Evolutionary conservation across 768 basidiomycete genomes (phyloP), one percentile per base, ranked within the genome.

Genomic region (Phlegmacium glaucopus): DNA sequence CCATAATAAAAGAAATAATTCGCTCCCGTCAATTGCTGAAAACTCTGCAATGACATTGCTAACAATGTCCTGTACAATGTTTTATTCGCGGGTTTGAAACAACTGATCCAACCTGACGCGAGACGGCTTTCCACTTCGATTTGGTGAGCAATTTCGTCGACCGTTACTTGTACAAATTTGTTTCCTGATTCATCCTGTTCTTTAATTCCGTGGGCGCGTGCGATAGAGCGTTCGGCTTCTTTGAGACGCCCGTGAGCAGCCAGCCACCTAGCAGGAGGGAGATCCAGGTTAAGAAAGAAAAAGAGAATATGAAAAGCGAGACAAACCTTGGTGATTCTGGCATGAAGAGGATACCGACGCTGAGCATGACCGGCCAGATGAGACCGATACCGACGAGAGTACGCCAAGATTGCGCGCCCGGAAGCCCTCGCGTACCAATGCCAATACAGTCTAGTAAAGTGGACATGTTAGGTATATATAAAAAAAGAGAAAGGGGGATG

Each of bases 21-120:
- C 4, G 80, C 81, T 16, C 82, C 81, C 0, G 82, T 87, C 29
- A 88, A 75, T 60, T 89, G 86, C 59, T 89, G 86, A 51, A 87
- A 70, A 48, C 72, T 75, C 64, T 89, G 87, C 16, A 90, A 65
- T 2, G 71, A 62, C 77, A 85, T 85, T 40, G 81, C 78, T 25
- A 84, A 70, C 5, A 80, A 53, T 3, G 85, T 86, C 47, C 83
- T 70, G 61, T 88, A 88, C 1, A 81, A 70, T 4, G 75, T 76
- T 67, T 80, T 85, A 61, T 78, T 72, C 32, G 57, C 46, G 0
- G 71, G 68, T 47, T 59, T 66, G 70, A 89, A 87, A 62, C 84
- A 85, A 48, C 85, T 82, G n/a, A 79, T 47, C 86, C 87, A 89
- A 5, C 79, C 78, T 4, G 72, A 73, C 50, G 63, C 68, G 32